phyloP scores from a whole-genome alignment of 139 green algal species.

The Coelastrella sp. region DNA sequence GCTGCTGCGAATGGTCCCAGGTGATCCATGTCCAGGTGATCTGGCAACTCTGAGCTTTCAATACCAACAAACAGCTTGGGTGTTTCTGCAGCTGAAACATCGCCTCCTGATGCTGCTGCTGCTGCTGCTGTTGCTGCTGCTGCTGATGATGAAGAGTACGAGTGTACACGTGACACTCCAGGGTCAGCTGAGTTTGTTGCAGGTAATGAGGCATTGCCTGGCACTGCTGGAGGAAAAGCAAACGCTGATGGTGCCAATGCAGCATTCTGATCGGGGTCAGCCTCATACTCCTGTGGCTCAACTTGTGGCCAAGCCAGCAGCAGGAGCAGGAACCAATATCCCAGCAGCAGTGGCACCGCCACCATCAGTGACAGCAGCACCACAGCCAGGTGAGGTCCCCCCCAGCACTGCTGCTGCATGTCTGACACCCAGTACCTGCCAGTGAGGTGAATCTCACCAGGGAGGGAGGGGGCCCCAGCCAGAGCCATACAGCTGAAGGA shows the following conservation, averaged over 20 bases:
- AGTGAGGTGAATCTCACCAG: constrained; percentile 16
- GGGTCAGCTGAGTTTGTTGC: too few species aligned
- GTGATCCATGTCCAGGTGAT: background rate
- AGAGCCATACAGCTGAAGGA: constrained; percentile 17
- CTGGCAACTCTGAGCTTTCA: too few species aligned
- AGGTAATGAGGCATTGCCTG: background rate
- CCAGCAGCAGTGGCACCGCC: constrained; percentile 17
- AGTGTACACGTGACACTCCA: too few species aligned
- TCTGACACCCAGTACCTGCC: constrained; percentile 34
- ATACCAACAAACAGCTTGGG: too few species aligned
- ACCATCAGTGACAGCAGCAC: background rate
- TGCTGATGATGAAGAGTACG: too few species aligned
- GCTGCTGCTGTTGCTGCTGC: background rate
- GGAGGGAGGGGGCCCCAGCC: background rate
- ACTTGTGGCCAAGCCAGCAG: constrained; percentile 23
- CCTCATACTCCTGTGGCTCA: background rate
- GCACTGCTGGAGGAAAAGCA: background rate
- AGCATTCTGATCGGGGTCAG: background rate
- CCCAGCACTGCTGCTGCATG: constrained; percentile 38
- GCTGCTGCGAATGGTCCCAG: background rate
- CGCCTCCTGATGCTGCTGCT: background rate
- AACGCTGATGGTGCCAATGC: constrained; percentile 14
- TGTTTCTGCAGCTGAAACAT: too few species aligned
- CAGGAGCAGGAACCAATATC: constrained; percentile 22
- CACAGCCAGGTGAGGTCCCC: background rate